These are phyloP conservation scores for Monosporascus ibericus DNA, from an alignment of 2,329 filamentous ascomycete species.

Conservation along the genomic window DNA sequence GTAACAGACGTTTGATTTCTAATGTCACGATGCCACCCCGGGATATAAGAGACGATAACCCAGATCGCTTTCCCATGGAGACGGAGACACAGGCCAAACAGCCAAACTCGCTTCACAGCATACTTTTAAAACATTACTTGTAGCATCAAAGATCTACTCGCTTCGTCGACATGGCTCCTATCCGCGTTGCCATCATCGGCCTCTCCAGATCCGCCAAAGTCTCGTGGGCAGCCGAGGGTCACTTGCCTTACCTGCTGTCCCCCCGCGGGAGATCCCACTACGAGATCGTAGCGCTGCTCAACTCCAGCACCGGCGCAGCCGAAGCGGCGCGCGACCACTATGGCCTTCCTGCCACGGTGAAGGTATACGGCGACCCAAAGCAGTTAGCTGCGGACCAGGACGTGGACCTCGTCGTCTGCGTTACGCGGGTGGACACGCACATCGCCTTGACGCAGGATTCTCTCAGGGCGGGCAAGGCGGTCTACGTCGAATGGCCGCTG, in stretches of 20 bases:
- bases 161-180: slow-evolving; percentile 36
- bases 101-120: too few relatives aligned
- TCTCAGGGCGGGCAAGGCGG: slow-evolving; percentile 43
- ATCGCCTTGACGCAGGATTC: slow-evolving; percentile 37
- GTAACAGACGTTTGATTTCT: too few relatives aligned
- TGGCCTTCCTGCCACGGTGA: slow-evolving; percentile 33
- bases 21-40: too few relatives aligned
- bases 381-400: slow-evolving; percentile 41
- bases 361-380: slow-evolving; percentile 44
- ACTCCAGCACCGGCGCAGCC: slow-evolving; percentile 40
- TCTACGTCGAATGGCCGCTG: slow-evolving; percentile 55
- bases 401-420: slow-evolving; percentile 50
- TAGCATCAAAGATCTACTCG: too few relatives aligned
- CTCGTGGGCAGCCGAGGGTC: slow-evolving; percentile 49
- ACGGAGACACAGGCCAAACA: too few relatives aligned
- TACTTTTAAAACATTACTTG: too few relatives aligned
- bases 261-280: slow-evolving; percentile 36
- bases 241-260: slow-evolving; percentile 54
- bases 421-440: slow-evolving; percentile 49
- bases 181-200: slow-evolving; percentile 52
- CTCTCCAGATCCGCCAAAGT: slow-evolving; percentile 46
- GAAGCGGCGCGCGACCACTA: slow-evolving; percentile 36
- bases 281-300: slow-evolving; percentile 45
- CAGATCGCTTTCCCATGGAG: too few relatives aligned
- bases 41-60: too few relatives aligned